These are phyloP conservation scores for Fusarium sp. DNA, from an alignment of 2,329 filamentous ascomycete species.

Conservation along the genomic window DNA sequence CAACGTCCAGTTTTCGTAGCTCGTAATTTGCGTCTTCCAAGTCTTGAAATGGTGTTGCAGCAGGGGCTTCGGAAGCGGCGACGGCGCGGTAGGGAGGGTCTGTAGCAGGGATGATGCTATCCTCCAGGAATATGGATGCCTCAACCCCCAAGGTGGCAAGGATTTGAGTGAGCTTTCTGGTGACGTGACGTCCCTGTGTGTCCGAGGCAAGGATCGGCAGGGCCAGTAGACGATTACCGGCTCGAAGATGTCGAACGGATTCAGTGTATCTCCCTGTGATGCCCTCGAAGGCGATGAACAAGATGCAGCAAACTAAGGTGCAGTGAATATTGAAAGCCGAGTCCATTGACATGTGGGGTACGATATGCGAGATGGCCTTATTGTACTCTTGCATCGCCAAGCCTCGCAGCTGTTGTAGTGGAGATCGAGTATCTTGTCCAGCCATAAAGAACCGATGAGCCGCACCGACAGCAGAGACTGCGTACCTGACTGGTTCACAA, in stretches of 20 bases:
- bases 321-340: constrained; percentile 25
- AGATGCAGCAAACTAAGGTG: constrained; percentile 33
- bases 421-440: constrained; percentile 20
- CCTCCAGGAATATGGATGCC: constrained; percentile 34
- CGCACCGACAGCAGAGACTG: constrained; percentile 29
- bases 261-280: constrained; percentile 37
- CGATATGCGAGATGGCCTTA: constrained; percentile 31
- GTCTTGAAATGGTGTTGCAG: constrained; percentile 17
- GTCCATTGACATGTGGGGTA: constrained; percentile 25
- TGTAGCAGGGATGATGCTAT: constrained; percentile 11
- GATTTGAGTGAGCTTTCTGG: constrained; percentile 32
- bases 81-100: neutral
- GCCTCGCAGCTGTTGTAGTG: constrained; percentile 26
- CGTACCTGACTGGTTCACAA: constrained; percentile 20
- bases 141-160: constrained; percentile 31
- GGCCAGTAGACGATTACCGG: constrained; percentile 21
- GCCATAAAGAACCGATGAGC: constrained; percentile 31
- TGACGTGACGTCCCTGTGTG: constrained; percentile 1
- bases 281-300: constrained; percentile 38
- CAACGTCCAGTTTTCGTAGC: constrained; percentile 21
- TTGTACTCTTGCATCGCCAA: constrained; percentile 36
- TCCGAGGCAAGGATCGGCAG: neutral
- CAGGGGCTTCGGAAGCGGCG: neutral
- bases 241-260: constrained; percentile 31
- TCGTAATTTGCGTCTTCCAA: constrained; percentile 28